Evolutionary conservation across 2,329 filamentous ascomycete genomes (phyloP).

Genomic region (Thelonectria olida): DNA sequence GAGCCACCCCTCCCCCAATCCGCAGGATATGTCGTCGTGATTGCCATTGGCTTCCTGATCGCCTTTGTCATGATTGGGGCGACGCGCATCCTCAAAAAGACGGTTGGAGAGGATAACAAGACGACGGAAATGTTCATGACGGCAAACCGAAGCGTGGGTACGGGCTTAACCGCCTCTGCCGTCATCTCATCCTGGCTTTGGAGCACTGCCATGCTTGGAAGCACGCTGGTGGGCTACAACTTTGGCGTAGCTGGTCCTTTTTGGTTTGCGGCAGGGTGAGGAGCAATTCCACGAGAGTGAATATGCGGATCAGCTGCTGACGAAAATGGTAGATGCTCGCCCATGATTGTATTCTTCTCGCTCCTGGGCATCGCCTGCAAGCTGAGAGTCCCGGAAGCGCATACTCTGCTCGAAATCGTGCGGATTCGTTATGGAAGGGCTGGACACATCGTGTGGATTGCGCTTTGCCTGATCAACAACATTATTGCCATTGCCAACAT

Average conservation of each 20-base stretch:
- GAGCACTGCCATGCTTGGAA: slow-evolving; percentile 62
- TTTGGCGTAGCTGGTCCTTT: slow-evolving; percentile 65
- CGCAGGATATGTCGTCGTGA: slow-evolving; percentile 46
- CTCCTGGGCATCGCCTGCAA: slow-evolving; percentile 62
- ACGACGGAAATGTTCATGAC: slow-evolving; percentile 67
- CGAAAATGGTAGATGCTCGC: slow-evolving; percentile 52
- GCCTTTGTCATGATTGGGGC: slow-evolving; percentile 56
- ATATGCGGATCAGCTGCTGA: not conserved
- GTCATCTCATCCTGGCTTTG: slow-evolving; percentile 65
- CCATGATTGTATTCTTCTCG: slow-evolving; percentile 66
- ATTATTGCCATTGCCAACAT: slow-evolving; percentile 63
- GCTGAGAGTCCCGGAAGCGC: slow-evolving; percentile 60
- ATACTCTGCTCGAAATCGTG: slow-evolving; percentile 63
- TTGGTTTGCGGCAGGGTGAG: slow-evolving; percentile 63
- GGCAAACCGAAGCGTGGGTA: slow-evolving; percentile 60
- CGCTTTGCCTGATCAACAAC: slow-evolving; percentile 62
- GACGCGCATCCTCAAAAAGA: slow-evolving; percentile 57
- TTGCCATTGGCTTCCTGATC: slow-evolving; percentile 46
- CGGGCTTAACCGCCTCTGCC: slow-evolving; percentile 61
- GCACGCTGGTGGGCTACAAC: slow-evolving; percentile 60
- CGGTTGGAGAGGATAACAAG: slow-evolving; percentile 59
- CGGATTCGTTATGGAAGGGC: slow-evolving; percentile 58
- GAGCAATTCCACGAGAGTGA: not conserved
- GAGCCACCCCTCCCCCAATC: slow-evolving; percentile 42
- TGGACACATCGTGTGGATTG: slow-evolving; percentile 62